Evolutionary conservation across 306 rosid genomes (phyloP).

Genomic region (Fragaria nilgerrensis): DNA sequence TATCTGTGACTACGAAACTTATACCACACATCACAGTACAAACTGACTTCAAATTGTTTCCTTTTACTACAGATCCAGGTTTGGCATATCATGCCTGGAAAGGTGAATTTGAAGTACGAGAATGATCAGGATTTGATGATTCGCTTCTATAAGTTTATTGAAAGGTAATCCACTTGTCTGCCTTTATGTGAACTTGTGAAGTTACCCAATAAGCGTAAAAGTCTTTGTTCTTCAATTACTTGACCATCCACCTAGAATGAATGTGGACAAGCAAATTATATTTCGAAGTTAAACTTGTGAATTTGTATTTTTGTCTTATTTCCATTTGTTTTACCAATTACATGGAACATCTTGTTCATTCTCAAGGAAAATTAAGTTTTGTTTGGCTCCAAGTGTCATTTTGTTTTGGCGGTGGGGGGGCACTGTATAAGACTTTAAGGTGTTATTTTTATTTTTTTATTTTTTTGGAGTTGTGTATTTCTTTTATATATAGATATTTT

Average conservation of each 20-base stretch:
- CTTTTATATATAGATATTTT: not conserved
- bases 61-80: constrained; percentile 59
- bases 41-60: not conserved
- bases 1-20: not conserved
- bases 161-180: constrained; percentile 42
- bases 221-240: not conserved
- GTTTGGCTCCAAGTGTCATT: not conserved
- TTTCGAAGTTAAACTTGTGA: no score
- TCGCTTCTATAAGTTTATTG: constrained; percentile 61
- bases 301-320: not conserved
- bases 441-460: not conserved
- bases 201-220: not conserved
- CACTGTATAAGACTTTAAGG: not conserved
- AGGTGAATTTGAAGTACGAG: constrained; percentile 58
- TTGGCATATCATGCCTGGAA: constrained; percentile 69
- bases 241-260: not conserved
- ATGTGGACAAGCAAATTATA: not conserved
- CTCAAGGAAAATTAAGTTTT: not conserved
- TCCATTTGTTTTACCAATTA: not conserved
- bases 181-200: not conserved
- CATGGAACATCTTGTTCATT: not conserved
- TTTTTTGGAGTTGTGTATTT: not conserved
- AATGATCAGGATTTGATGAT: constrained; percentile 72
- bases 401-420: not conserved
- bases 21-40: not conserved